Conservation (phyloP, 108 stramenopile genomes). For the Skeletonema costatum region DNA sequence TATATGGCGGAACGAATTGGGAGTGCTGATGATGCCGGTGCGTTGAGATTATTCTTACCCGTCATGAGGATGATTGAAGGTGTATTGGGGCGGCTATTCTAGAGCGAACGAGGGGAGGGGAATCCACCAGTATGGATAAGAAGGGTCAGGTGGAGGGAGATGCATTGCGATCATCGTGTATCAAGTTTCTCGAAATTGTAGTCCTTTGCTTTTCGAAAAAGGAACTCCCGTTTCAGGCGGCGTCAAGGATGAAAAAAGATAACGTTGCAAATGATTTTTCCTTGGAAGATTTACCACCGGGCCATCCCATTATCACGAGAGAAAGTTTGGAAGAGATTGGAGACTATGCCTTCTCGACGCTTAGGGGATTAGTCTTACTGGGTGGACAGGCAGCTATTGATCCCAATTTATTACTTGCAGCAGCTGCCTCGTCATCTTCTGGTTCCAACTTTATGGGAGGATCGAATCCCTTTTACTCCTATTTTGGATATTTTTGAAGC, state of each 20-base stretch:
- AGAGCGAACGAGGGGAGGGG: constrained; percentile 18
- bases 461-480: constrained; percentile 60
- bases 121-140: not conserved
- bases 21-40: constrained; percentile 81
- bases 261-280: constrained; percentile 75
- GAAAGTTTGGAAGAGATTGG: constrained; percentile 85
- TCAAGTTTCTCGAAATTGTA: constrained; percentile 92
- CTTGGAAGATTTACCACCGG: constrained; percentile 85
- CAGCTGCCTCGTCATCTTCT: constrained; percentile 22
- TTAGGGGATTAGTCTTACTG: constrained; percentile 76
- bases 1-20: constrained; percentile 78
- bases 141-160: constrained; percentile 32
- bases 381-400: constrained; percentile 89
- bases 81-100: constrained; percentile 53
- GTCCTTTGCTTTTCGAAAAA: constrained; percentile 80
- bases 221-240: constrained; percentile 52
- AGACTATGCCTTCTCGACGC: constrained; percentile 82
- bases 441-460: constrained; percentile 40
- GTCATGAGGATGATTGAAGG: constrained; percentile 88
- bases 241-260: constrained; percentile 49
- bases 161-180: constrained; percentile 73
- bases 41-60: constrained; percentile 74
- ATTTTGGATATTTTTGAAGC: constrained; percentile 79
- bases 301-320: constrained; percentile 89
- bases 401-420: constrained; percentile 61